Evolutionary conservation across 148 eudicot species (phyloP).

Genomic region (Amaranthus hypochondriacus): DNA sequence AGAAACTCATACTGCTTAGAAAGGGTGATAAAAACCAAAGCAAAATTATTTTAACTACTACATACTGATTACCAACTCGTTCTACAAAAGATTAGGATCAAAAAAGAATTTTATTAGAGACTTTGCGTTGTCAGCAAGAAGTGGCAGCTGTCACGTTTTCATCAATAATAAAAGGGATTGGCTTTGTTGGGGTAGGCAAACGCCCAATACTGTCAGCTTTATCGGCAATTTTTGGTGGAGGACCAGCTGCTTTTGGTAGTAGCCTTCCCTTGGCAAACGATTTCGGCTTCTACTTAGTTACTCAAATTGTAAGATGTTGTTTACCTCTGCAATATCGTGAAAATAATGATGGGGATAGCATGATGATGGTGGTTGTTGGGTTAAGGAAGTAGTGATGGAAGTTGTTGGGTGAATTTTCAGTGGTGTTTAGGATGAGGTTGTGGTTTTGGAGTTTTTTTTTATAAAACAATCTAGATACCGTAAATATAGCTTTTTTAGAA

Average conservation of each 20-base stretch:
- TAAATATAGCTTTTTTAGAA: too few relatives aligned
- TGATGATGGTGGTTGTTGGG: too few relatives aligned
- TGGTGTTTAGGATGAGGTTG: too few relatives aligned
- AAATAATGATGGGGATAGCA: too few relatives aligned
- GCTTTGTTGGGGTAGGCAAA: constrained; percentile 84
- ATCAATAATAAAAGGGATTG: constrained; percentile 56
- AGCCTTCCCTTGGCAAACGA: constrained; percentile 92
- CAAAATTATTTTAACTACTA: background rate
- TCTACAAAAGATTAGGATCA: background rate
- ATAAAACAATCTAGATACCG: too few relatives aligned
- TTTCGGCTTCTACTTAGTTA: constrained; percentile 48
- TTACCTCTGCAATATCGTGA: too few relatives aligned
- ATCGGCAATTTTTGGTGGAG: constrained; percentile 79
- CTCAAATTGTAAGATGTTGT: too few relatives aligned
- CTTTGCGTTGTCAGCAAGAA: constrained; percentile 7
- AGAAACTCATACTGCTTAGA: background rate
- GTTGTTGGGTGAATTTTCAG: too few relatives aligned
- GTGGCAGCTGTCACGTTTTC: constrained; percentile 24
- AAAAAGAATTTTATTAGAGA: background rate
- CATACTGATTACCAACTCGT: background rate
- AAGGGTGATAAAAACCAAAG: background rate
- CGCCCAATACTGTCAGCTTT: constrained; percentile 96
- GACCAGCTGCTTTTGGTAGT: constrained; percentile 80
- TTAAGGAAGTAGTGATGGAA: too few relatives aligned
- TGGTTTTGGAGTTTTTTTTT: too few relatives aligned